A percentile compares a stretch with the other conserved stretches of the same genome.
Conservation (phyloP, 371 early-diverging fungal species). For the Mucor mucedo region DNA sequence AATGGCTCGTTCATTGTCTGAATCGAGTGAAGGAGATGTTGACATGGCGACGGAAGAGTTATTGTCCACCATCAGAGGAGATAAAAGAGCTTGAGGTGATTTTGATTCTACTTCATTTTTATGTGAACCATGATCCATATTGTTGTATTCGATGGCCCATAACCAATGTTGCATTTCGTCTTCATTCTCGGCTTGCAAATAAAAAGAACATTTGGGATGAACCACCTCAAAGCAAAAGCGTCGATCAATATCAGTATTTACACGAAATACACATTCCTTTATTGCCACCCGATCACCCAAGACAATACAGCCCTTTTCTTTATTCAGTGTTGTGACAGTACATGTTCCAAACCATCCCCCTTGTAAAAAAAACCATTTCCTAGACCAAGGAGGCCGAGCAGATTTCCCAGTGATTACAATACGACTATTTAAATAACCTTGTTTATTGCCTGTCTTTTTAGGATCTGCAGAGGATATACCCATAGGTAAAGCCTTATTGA, state of each 20-base stretch:
- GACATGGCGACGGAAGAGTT: slow-evolving; percentile 10
- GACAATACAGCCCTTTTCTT: slow-evolving; percentile 59
- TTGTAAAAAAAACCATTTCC: slow-evolving; percentile 65
- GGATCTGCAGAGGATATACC: neutral
- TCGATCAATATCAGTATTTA: slow-evolving; percentile 60
- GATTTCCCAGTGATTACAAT: slow-evolving; percentile 30
- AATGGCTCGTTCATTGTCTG: slow-evolving; percentile 3
- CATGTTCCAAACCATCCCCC: slow-evolving; percentile 61
- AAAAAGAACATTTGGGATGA: slow-evolving; percentile 47
- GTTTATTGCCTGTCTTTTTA: slow-evolving; percentile 19
- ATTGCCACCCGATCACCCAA: slow-evolving; percentile 57
- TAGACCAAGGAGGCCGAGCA: slow-evolving; percentile 48
- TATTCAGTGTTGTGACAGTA: slow-evolving; percentile 51
- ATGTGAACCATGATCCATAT: slow-evolving; percentile 26
- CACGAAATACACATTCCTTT: slow-evolving; percentile 53
- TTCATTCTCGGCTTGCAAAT: slow-evolving; percentile 73
- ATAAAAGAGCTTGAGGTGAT: slow-evolving; percentile 21
- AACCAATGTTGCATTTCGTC: slow-evolving; percentile 74
- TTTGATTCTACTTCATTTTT: neutral
- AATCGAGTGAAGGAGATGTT: slow-evolving; percentile 21
- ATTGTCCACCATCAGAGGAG: slow-evolving; percentile 10
- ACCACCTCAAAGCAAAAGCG: slow-evolving; percentile 74
- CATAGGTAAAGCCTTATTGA: no score
- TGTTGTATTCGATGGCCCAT: slow-evolving; percentile 50
- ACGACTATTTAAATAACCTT: slow-evolving; percentile 44